phyloP scores from a whole-genome alignment of 345 rosid genomes.

The Carallia brachiata region DNA sequence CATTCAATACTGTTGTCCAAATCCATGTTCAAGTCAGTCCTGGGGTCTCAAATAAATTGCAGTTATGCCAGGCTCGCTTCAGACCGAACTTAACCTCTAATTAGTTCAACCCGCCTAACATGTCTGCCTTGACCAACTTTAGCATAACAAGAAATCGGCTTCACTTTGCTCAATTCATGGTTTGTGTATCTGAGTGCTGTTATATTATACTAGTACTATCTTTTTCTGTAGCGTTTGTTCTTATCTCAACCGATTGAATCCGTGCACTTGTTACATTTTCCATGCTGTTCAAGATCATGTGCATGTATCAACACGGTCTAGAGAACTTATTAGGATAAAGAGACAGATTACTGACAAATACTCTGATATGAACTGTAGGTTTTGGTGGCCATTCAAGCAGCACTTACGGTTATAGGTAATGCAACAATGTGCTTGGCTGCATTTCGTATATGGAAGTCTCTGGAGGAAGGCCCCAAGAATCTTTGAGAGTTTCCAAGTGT shows the following conservation, averaged over 20 bases:
- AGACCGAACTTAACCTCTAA: not conserved
- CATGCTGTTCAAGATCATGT: too few species aligned
- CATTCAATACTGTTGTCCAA: not conserved
- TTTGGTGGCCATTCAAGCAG: constrained; percentile 79
- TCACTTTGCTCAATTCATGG: not conserved
- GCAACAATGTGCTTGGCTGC: constrained; percentile 83
- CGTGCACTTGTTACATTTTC: too few species aligned
- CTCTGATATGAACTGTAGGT: constrained; percentile 37
- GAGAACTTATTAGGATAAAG: too few species aligned
- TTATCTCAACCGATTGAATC: too few species aligned
- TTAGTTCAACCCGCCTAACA: not conserved
- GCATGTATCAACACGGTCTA: not conserved
- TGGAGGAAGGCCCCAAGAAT: constrained; percentile 45
- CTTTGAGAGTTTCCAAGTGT: constrained; percentile 26
- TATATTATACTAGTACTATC: too few species aligned
- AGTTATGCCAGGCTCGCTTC: not conserved
- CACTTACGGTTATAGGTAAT: constrained; percentile 78
- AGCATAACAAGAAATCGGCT: not conserved
- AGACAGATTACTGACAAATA: not conserved
- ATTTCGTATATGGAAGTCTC: constrained; percentile 59
- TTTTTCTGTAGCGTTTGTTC: too few species aligned
- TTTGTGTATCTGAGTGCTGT: too few species aligned
- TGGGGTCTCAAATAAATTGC: not conserved
- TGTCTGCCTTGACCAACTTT: not conserved
- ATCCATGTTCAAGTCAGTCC: not conserved